These are phyloP conservation scores for Chiua virens DNA, from an alignment of 768 basidiomycete genomes.

Conservation along the genomic window DNA sequence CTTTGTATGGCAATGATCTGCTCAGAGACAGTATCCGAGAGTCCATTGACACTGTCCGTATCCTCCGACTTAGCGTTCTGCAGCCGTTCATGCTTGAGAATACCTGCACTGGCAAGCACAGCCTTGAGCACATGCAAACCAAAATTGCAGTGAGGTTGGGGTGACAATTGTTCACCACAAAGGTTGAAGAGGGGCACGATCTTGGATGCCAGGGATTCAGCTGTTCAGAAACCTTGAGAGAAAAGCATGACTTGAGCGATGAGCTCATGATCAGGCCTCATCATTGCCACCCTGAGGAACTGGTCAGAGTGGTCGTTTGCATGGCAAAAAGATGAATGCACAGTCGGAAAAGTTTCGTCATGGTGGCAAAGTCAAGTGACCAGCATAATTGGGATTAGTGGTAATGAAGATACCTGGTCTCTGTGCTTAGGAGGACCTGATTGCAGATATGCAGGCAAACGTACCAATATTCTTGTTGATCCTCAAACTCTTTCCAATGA, in stretches of 20 bases:
- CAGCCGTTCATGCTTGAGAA: slow-evolving; percentile 90
- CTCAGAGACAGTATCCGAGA: slow-evolving; percentile 78
- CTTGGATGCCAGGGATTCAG: slow-evolving; percentile 94
- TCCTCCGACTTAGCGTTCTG: slow-evolving; percentile 44
- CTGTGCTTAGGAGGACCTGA: slow-evolving; percentile 8
- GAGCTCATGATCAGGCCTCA: slow-evolving; percentile 94
- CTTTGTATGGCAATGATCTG: slow-evolving; percentile 98
- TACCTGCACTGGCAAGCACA: slow-evolving; percentile 95
- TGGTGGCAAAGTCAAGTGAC: slow-evolving; percentile 87
- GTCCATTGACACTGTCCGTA: slow-evolving; percentile 43
- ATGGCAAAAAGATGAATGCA: slow-evolving; percentile 39
- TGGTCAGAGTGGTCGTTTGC: slow-evolving; percentile 6
- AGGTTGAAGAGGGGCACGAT: slow-evolving; percentile 99
- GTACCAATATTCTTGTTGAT: slow-evolving; percentile 91
- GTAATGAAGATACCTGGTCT: slow-evolving; percentile 91
- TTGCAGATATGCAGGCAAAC: slow-evolving; percentile 3
- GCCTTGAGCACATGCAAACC: slow-evolving; percentile 97
- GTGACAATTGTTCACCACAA: slow-evolving; percentile 94
- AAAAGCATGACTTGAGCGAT: slow-evolving; percentile 99
- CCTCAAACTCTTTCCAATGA: slow-evolving; percentile 91
- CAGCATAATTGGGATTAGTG: slow-evolving; percentile 98
- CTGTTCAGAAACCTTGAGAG: slow-evolving; percentile 98
- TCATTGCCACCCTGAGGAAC: slow-evolving; percentile 90
- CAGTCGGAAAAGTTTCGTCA: slow-evolving; percentile 93
- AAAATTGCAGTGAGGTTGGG: slow-evolving; percentile 98